Evolutionary conservation across 768 basidiomycete species (phyloP), one percentile per base, ranked within the genome.

Genomic region (Leccinum subtestaceum): DNA sequence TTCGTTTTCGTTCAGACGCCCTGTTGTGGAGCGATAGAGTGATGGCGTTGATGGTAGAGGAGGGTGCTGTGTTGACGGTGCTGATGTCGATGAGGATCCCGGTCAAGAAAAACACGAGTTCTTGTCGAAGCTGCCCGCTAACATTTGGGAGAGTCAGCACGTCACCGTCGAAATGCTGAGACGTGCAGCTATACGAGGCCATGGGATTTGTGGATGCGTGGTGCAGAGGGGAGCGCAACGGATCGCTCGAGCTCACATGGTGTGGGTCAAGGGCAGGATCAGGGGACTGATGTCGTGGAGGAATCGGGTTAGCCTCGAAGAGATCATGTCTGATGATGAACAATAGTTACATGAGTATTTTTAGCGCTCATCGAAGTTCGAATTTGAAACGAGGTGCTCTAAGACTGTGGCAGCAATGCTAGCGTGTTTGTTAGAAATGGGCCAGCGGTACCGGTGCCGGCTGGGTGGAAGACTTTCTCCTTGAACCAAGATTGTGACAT

Each of bases 121-220:
- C 53, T 59, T 87, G 6, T 71, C 74, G 13, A 55, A 62, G 34
- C 64, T 93, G 15, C 75, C 81, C 0, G 70, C 76, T 4, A 77
- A 81, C 12, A 63, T 88, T 11, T 76, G 75, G 56, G 65, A 74
- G 7, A 60, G 82, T 58, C 72, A 95, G 65, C 97, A 98, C 69
- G 82, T 98, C 56, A 98, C 97, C 0, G 86, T 98, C 7, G 97
- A 91, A 8, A 95, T 92, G n/a, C 65, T 68, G 50, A 68, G 74
- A 74, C 9, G 76, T 95, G 3, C 58, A 67, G 0, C 78, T 91
- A 3, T 81, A 89, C 21, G 92, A 95, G 74, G 92, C 86, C 15
- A 86, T 77, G 72, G 75, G 54, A 0, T 66, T 98, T 52, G 87
- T 95, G 8, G 75, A 83, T 60, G 68, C 0, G 40, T 31, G 36